phyloP scores from a whole-genome alignment of 1,284 basidiomycete genomes.

The Fomitopsis schrenkii region DNA sequence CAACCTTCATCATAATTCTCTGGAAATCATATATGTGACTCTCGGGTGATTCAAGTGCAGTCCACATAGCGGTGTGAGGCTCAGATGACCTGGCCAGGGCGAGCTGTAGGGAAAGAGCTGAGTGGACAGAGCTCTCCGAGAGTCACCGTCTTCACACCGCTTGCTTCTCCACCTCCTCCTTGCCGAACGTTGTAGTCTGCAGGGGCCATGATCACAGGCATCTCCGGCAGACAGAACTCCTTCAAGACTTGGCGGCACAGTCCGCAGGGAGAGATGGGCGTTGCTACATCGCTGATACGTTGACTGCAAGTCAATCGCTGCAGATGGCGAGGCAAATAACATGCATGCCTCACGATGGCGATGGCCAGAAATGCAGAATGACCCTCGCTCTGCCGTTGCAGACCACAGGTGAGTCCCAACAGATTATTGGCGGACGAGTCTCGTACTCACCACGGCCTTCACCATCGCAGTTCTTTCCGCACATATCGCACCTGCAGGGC shows the following conservation, averaged over 20 bases:
- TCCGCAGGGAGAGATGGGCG: conserved; percentile 76
- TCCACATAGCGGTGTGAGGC: too few species aligned
- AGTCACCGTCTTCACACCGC: conserved; percentile 51
- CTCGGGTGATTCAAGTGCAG: too few species aligned
- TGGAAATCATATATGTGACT: too few species aligned
- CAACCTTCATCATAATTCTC: too few species aligned
- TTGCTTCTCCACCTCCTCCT: conserved; percentile 31
- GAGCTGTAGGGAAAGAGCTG: background rate
- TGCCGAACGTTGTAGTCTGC: conserved; percentile 46
- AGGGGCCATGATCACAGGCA: conserved; percentile 73
- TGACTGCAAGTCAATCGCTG: background rate
- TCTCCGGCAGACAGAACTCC: conserved; percentile 73
- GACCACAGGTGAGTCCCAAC: background rate
- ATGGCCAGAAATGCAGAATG: conserved; percentile 57
- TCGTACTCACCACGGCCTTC: conserved; percentile 68
- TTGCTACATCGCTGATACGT: conserved; percentile 48
- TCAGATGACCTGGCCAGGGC: background rate
- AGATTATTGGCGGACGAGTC: background rate
- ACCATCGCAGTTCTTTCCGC: conserved; percentile 83
- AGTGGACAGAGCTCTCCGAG: conserved; percentile 68
- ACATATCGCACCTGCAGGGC: conserved; percentile 57
- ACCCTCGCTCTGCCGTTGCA: conserved; percentile 61
- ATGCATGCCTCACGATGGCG: conserved; percentile 58
- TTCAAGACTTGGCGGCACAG: conserved; percentile 85
- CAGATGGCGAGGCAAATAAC: conserved; percentile 1